Conservation (phyloP, 2,329 filamentous ascomycete genomes). For the Talaromyces pinophilus region DNA sequence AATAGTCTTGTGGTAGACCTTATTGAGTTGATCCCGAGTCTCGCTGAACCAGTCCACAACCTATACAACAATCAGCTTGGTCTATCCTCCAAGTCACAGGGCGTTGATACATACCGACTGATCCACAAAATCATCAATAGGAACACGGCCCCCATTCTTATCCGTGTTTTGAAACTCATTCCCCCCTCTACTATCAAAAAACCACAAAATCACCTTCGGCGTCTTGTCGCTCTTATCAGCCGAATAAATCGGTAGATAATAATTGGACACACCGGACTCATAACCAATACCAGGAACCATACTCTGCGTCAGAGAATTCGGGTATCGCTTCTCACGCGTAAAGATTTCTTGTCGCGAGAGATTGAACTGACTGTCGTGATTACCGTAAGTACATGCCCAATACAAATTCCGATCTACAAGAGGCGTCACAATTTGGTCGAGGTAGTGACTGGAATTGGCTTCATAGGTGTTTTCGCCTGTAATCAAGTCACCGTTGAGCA, state of each 20-base stretch:
- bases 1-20: conserved; percentile 32
- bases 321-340: conserved; percentile 40
- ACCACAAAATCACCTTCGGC: conserved; percentile 63
- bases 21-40: conserved; percentile 34
- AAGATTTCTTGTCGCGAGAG: conserved; percentile 52
- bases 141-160: neutral
- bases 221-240: conserved; percentile 40
- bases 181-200: conserved; percentile 68
- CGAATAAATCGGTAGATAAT: conserved; percentile 55
- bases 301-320: conserved; percentile 46
- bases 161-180: conserved; percentile 45
- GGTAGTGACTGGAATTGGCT: conserved; percentile 58
- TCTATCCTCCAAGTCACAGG: neutral
- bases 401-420: conserved; percentile 57
- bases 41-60: conserved; percentile 49
- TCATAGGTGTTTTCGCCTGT: conserved; percentile 64
- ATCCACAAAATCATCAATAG: conserved; percentile 46
- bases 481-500: conserved; percentile 71
- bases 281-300: conserved; percentile 39
- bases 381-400: conserved; percentile 71
- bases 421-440: conserved; percentile 62
- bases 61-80: conserved; percentile 23
- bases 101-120: conserved; percentile 30
- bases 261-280: conserved; percentile 54
- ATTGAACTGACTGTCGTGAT: conserved; percentile 66